A percentile compares a stretch with the other conserved stretches of the same genome.
Conservation (phyloP, 179 eudicot genomes). For the Spinacia oleracea region DNA sequence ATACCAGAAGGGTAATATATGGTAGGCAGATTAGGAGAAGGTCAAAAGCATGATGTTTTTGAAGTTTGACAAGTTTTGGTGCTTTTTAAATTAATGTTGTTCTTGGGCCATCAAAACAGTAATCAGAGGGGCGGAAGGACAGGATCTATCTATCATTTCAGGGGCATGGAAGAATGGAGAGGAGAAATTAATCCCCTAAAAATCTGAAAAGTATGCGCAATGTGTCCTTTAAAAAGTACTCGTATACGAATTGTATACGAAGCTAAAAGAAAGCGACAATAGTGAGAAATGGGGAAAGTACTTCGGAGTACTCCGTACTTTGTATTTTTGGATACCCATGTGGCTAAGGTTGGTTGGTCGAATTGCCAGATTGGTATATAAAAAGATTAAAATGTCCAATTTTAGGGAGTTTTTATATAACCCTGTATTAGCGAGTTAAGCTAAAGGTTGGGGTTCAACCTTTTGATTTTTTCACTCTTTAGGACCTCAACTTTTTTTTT, state of each 20-base stretch:
- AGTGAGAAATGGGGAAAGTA: not conserved
- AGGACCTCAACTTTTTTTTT: no score
- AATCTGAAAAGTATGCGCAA: conserved; percentile 10
- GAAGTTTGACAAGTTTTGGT: not conserved
- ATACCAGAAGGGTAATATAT: conserved; percentile 20
- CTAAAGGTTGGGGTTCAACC: no score
- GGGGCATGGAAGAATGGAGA: conserved; percentile 7
- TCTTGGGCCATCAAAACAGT: not conserved
- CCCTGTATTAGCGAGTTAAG: no score
- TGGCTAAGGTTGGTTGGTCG: no score
- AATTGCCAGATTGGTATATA: no score
- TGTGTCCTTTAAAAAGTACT: conserved; percentile 11
- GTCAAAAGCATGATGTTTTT: not conserved
- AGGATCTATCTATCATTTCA: conserved; percentile 30
- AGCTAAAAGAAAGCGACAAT: not conserved
- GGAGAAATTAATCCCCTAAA: conserved; percentile 18
- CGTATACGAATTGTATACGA: conserved; percentile 30
- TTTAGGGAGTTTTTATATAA: no score
- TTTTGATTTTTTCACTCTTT: no score
- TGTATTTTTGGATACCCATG: no score
- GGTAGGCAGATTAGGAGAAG: not conserved
- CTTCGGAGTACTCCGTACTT: no score
- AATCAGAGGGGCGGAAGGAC: conserved; percentile 5
- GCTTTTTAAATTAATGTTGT: no score
- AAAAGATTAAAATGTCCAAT: no score